Conservation (phyloP, 805 yeast genomes). For the Citeromyces nyonsensis region DNA sequence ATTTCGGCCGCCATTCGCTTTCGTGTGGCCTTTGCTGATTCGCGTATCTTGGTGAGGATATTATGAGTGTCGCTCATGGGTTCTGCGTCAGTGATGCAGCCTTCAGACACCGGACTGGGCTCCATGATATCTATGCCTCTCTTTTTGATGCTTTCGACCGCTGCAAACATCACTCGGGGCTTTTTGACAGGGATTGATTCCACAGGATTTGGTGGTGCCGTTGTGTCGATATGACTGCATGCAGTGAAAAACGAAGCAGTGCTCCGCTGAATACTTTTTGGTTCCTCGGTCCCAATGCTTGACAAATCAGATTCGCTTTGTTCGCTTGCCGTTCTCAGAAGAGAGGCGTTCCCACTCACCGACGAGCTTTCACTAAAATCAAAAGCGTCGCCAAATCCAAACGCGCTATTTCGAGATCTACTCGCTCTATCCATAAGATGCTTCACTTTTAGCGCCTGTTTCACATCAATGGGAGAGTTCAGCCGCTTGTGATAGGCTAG, state of each 20-base stretch:
- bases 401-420: neutral
- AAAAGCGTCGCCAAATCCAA: neutral
- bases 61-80: constrained; percentile 5
- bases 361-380: neutral
- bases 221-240: neutral
- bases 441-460: neutral
- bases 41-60: constrained; percentile 9
- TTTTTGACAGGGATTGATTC: constrained; percentile 5
- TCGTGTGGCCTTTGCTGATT: constrained; percentile 9
- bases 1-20: constrained; percentile 6
- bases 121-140: too few relatives aligned
- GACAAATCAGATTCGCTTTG: too few relatives aligned
- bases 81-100: neutral
- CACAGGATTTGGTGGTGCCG: constrained; percentile 1
- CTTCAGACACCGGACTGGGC: constrained; percentile 3
- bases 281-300: too few relatives aligned
- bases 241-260: too few relatives aligned
- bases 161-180: neutral
- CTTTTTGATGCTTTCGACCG: neutral
- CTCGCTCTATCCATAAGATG: neutral
- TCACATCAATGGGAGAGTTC: neutral
- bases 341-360: too few relatives aligned
- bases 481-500: neutral
- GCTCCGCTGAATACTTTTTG: too few relatives aligned
- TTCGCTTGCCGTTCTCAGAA: too few relatives aligned